Evolutionary conservation across 2,329 filamentous ascomycete genomes (phyloP).

Genomic region (Fusarium graminum): DNA sequence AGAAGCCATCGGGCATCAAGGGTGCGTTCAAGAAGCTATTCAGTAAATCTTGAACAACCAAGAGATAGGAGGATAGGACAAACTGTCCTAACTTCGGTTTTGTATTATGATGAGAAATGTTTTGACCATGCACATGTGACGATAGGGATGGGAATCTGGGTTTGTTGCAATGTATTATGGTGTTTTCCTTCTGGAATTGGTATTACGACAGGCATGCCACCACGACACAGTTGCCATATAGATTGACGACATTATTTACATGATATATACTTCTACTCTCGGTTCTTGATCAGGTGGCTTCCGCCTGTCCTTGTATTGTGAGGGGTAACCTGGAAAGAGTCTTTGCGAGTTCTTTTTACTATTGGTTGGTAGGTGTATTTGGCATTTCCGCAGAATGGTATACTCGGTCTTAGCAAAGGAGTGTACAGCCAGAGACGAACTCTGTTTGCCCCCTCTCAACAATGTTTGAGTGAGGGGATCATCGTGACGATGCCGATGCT

Average conservation of each 20-base stretch:
- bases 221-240: constrained; percentile 28
- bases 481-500: not conserved
- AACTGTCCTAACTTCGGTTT: constrained; percentile 29
- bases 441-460: not conserved
- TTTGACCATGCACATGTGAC: constrained; percentile 45
- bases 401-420: not conserved
- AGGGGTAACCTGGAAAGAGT: not conserved
- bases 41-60: constrained; percentile 38
- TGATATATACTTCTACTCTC: constrained; percentile 4
- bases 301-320: not conserved
- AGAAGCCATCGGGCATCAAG: constrained; percentile 51
- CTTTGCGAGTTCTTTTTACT: not conserved
- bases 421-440: not conserved
- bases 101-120: constrained; percentile 44
- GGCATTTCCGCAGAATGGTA: not conserved
- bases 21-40: constrained; percentile 52
- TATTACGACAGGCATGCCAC: constrained; percentile 32
- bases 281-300: constrained; percentile 3
- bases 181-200: constrained; percentile 23
- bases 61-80: constrained; percentile 21
- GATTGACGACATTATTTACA: constrained; percentile 22
- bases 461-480: constrained; percentile 2
- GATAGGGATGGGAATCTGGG: constrained; percentile 36
- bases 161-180: constrained; percentile 27
- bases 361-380: not conserved